Percentiles rank a stretch among this genome's conserved stretches.
Evolutionary conservation across 2,329 filamentous ascomycete species (phyloP).

Genomic region (Waltergamsia citrina): DNA sequence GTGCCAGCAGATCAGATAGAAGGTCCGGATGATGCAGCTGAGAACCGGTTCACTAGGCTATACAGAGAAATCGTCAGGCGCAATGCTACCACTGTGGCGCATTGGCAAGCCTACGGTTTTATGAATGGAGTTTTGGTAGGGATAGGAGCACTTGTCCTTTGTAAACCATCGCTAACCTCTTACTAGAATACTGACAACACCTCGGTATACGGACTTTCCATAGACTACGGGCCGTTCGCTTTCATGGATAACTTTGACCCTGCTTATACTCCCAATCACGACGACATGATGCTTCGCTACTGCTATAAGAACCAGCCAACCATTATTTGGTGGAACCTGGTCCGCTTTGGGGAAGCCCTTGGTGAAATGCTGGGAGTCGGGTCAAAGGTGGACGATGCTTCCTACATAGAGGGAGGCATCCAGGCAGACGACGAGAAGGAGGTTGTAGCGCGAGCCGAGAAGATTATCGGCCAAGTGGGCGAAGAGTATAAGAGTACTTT

Average conservation of each 20-base stretch:
- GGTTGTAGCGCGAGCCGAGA: slow-evolving; percentile 74
- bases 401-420: slow-evolving; percentile 67
- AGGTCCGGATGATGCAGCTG: slow-evolving; percentile 56
- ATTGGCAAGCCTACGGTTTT: slow-evolving; percentile 98
- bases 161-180: neutral
- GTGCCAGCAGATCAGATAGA: slow-evolving; percentile 51
- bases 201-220: slow-evolving; percentile 75
- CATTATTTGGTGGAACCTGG: slow-evolving; percentile 98
- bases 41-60: slow-evolving; percentile 80
- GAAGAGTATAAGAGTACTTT: slow-evolving; percentile 88
- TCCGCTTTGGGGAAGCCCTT: slow-evolving; percentile 79
- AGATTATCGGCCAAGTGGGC: slow-evolving; percentile 67
- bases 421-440: slow-evolving; percentile 43
- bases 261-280: slow-evolving; percentile 90
- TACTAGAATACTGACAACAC: slow-evolving; percentile 86
- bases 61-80: slow-evolving; percentile 81
- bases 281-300: slow-evolving; percentile 81
- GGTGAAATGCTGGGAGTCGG: slow-evolving; percentile 78
- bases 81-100: slow-evolving; percentile 80
- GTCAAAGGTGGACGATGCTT: slow-evolving; percentile 56
- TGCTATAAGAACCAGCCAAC: slow-evolving; percentile 89
- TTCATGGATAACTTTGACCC: slow-evolving; percentile 98
- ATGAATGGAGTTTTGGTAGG: slow-evolving; percentile 81
- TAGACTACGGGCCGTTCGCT: slow-evolving; percentile 95
- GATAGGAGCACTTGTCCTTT: neutral